Evolutionary conservation across 2,329 filamentous ascomycete species (phyloP), one percentile per base, ranked within the genome.

Genomic region (Botryotinia globosa): DNA sequence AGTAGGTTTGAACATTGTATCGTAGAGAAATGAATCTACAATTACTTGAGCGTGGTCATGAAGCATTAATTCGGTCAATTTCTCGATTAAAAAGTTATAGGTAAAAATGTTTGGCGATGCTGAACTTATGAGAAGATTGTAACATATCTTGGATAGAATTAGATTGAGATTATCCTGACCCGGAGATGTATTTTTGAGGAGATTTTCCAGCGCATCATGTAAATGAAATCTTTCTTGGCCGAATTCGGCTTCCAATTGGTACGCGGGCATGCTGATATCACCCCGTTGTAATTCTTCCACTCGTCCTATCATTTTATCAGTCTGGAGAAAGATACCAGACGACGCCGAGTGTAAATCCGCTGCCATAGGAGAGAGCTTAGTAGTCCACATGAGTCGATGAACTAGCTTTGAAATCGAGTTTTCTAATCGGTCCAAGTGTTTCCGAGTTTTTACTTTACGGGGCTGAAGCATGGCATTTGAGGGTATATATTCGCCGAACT

Each of bases 41-140:
- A 91, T 83, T n/a, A 83, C 77, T 54, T 88, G 83, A 6, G 87
- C 85, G 29, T 91, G 81, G 54, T 83, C 81, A 72, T 85, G 83
- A 69, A 85, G 82, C 42, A 85, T 83, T 8, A 85, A 79, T 45
- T 84, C 83, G 69, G 87, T 85, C 68, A 95, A 89, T n/a, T 88
- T 87, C n/a, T 87, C 80, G 4, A 95, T 86, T 39, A 96, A 84
- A 20, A 86, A 85, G 78, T 94, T 94, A 82, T 90, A 93, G 5
- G 90, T 93, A 75, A 89, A 85, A 51, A 92, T 86, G 74, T 88
- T 88, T 0, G 92, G 91, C 0, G 89, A 87, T 29, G 87, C 83
- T 2, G 85, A 80, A 3, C 88, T 89, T 5, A 88, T 83, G 25
- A 93, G 84, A 4, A 96, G 82, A 78, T 93, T 93, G 81, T 90